Evolutionary conservation across 306 rosid species (phyloP), one percentile per base, ranked within the genome.

Genomic region (Trifolium repens): DNA sequence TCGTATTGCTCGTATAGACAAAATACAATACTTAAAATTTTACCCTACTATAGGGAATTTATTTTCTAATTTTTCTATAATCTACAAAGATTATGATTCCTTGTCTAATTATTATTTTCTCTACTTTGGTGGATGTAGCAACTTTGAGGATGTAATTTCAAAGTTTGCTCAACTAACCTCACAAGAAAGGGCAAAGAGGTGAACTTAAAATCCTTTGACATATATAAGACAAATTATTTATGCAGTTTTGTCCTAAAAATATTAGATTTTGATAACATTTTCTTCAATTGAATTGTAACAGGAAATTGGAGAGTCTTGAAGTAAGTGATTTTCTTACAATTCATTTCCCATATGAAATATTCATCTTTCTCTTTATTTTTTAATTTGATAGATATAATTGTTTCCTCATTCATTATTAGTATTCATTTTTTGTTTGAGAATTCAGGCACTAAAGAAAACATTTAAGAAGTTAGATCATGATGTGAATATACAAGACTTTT

Each of bases 291-390:
- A 46, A 59, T 85, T 82, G 74, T 65, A 80, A 82, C 91, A 91
- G 96, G 96, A 89, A 91, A 80, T 79, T 88, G 88, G 97, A 91
- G 86, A 89, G 91, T 79, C 91, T 89, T 60, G 93, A 88, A 88
- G 97, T 91, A 73, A 86, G 97, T 85, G 39, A 17, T 19, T 40
- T 34, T 74, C 80, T 74, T 52, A 67, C 64, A 61, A 53, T 46
- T 73, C 76, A 64, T 59, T 65, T 66, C 30, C 30, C 52, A 12
- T 46, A 46, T 5, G 65, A 17, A 47, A 34, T 67, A 10, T 37
- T 8, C 43, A 65, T 53, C 7, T 40, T 12, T 80, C 46, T 8
- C 72, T 43, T 17, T n/a, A n/a, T n/a, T 32, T 24, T 24, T 15
- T 67, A 40, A 40, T 62, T 34, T 9, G 27, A 55, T 67, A 17